Conservation (phyloP, 768 basidiomycete species). For the Ramaria rubella region DNA sequence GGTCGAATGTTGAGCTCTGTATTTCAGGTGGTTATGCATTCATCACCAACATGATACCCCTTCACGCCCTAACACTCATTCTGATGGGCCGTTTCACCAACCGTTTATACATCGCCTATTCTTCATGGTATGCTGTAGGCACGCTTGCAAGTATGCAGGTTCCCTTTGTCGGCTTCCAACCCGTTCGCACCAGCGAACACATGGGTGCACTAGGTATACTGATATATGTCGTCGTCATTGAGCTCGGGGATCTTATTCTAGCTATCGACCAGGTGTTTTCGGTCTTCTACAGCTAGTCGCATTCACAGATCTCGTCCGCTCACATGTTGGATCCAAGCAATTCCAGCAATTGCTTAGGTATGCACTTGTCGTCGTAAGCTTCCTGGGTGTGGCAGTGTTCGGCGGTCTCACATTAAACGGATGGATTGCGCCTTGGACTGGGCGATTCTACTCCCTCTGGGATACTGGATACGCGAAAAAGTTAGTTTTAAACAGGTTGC, state of each 20-base stretch:
- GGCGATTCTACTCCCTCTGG: slow-evolving; percentile 98
- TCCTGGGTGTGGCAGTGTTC: slow-evolving; percentile 67
- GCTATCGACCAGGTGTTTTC: slow-evolving; percentile 63
- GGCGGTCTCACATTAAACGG: slow-evolving; percentile 84
- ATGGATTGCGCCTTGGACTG: slow-evolving; percentile 99
- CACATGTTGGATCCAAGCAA: slow-evolving; percentile 85
- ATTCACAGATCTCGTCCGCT: slow-evolving; percentile 82
- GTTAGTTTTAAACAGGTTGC: slow-evolving; percentile 39
- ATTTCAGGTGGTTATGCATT: slow-evolving; percentile 88
- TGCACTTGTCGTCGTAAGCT: slow-evolving; percentile 60
- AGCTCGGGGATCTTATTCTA: slow-evolving; percentile 10
- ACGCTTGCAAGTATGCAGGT: slow-evolving; percentile 99
- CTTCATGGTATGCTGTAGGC: slow-evolving; percentile 96
- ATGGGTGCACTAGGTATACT: slow-evolving; percentile 90
- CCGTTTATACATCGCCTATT: slow-evolving; percentile 91
- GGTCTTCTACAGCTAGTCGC: slow-evolving; percentile 95
- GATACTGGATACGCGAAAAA: slow-evolving; percentile 99
- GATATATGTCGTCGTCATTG: slow-evolving; percentile 1
- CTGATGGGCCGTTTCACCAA: slow-evolving; percentile 94
- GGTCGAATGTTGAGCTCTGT: slow-evolving; percentile 8
- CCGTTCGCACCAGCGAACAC: slow-evolving; percentile 95
- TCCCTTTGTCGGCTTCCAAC: slow-evolving; percentile 98
- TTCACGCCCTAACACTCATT: slow-evolving; percentile 90
- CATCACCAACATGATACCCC: slow-evolving; percentile 99
- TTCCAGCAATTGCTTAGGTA: slow-evolving; percentile 77